Base-by-base conservation (phyloP, 306 rosid species). In the Sophora flavescens region DNA sequence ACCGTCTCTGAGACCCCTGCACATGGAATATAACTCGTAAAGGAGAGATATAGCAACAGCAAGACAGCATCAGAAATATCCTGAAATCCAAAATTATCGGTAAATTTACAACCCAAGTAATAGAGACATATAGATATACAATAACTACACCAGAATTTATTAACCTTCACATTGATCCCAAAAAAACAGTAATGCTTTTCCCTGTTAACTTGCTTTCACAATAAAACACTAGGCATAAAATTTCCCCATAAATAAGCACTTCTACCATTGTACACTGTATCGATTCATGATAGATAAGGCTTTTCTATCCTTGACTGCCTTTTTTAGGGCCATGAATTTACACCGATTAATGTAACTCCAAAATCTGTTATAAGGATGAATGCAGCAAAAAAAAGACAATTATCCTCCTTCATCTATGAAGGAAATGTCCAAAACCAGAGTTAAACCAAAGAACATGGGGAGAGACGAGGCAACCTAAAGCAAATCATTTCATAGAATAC, bases 1-100 rank as follows among this genome's bases (percentile, higher is more conserved):
- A 84, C 89, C 10, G 97, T 91, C 85, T 91, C 96, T 0, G 96
- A 94, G 79, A 70, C 96, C 57, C 97, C 97, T 91, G 93, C 81
- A 81, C 74, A 79, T 3, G 70, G 70, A 83, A 75, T 75, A 73
- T 63, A 67, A 77, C 67, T 70, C 53, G 45, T 53, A 38, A 52
- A 72, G 39, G 58, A 35, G 11, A 76, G 35, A 57, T 38, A 68
- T 11, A 9, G 18, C 36, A 80, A 58, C 57, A 58, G 15, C n/a
- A 12, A 65, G 66, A 57, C 15, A 73, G 72, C 16, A 16, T 35
- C 48, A 60, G 11, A 73, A 75, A 59, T 66, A 51, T 50, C 62
- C 56, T 15, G 26, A 22, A 61, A 53, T 51, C 68, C 35, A 44
- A 45, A 81, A 52, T 16, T 33, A 45, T 41, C 8, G 8, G 32